Percentiles rank a stretch among this genome's conserved stretches.
Evolutionary conservation across 2,329 filamentous ascomycete species (phyloP).

Genomic region (Phyllosticta citriasiana): DNA sequence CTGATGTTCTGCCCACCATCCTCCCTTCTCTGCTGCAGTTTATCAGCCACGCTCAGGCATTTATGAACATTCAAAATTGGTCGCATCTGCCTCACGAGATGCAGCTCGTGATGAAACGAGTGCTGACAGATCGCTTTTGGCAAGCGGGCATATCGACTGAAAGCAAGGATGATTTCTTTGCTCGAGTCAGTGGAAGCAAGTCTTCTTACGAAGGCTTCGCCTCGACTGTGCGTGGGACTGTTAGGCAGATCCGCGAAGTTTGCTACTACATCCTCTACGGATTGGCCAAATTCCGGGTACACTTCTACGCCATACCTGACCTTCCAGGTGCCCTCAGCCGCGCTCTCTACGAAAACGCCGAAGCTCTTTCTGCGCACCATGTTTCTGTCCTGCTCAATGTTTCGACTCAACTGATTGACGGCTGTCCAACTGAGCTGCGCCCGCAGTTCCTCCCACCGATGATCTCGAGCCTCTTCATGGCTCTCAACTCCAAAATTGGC

Average conservation of each 20-base stretch:
- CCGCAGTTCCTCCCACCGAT: slow-evolving; percentile 77
- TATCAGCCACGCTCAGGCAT: slow-evolving; percentile 79
- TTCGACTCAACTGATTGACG: slow-evolving; percentile 78
- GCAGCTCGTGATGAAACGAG: slow-evolving; percentile 64
- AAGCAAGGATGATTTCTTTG: slow-evolving; percentile 94
- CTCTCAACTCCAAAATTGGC: slow-evolving; percentile 79
- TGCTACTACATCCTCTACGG: slow-evolving; percentile 92
- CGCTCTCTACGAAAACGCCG: slow-evolving; percentile 73
- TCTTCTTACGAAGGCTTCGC: slow-evolving; percentile 86
- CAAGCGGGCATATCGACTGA: slow-evolving; percentile 94
- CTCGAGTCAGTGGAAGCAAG: slow-evolving; percentile 79
- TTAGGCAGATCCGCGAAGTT: slow-evolving; percentile 82
- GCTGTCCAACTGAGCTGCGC: slow-evolving; percentile 73
- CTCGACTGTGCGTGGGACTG: slow-evolving; percentile 80
- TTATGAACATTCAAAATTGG: slow-evolving; percentile 84
- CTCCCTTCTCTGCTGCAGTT: slow-evolving; percentile 81
- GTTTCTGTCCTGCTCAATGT: slow-evolving; percentile 88
- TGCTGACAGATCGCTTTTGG: slow-evolving; percentile 94
- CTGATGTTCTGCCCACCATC: slow-evolving; percentile 68
- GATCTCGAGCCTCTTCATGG: slow-evolving; percentile 68
- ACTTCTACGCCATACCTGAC: slow-evolving; percentile 84
- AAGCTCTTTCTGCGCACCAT: slow-evolving; percentile 80
- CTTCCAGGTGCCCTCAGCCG: slow-evolving; percentile 74
- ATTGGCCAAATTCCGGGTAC: slow-evolving; percentile 74
- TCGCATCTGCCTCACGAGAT: slow-evolving; percentile 63